These are phyloP conservation scores for Cystobasidium ongulense DNA, from an alignment of 768 basidiomycete species.

Conservation along the genomic window DNA sequence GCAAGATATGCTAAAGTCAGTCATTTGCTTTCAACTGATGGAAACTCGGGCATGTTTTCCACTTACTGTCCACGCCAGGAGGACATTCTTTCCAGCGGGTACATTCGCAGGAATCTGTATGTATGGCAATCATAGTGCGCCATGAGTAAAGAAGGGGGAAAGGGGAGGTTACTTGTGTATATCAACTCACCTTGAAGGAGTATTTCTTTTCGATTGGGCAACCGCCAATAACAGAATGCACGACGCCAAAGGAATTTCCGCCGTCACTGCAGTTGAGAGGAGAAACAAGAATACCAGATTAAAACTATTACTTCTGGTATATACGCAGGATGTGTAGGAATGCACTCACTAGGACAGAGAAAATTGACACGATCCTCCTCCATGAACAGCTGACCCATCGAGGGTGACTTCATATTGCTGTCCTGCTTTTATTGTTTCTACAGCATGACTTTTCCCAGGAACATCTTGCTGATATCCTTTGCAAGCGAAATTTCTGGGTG, in stretches of 20 bases:
- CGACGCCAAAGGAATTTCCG: constrained; percentile 12
- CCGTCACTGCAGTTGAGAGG: constrained; percentile 18
- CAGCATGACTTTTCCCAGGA: neutral
- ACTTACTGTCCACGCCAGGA: constrained; percentile 7
- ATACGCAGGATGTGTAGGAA: too few relatives aligned
- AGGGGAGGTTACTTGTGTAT: too few relatives aligned
- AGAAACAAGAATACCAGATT: neutral
- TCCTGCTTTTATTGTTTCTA: too few relatives aligned
- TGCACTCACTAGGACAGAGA: constrained; percentile 1
- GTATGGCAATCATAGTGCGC: neutral
- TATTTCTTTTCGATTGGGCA: constrained; percentile 10
- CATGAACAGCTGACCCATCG: neutral
- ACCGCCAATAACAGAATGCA: constrained; percentile 20
- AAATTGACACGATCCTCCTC: neutral
- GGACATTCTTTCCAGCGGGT: constrained; percentile 22
- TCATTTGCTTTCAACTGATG: too few relatives aligned
- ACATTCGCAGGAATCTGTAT: constrained; percentile 2
- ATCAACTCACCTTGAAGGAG: neutral
- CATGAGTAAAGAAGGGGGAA: too few relatives aligned
- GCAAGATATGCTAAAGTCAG: neutral
- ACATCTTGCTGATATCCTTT: constrained; percentile 10
- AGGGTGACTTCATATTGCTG: neutral
- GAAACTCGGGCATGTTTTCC: neutral
- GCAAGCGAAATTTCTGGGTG: constrained; percentile 2
- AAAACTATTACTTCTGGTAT: too few relatives aligned